These are phyloP conservation scores for Phytophthora constricta DNA, from an alignment of 352 stramenopile genomes.

Conservation along the genomic window DNA sequence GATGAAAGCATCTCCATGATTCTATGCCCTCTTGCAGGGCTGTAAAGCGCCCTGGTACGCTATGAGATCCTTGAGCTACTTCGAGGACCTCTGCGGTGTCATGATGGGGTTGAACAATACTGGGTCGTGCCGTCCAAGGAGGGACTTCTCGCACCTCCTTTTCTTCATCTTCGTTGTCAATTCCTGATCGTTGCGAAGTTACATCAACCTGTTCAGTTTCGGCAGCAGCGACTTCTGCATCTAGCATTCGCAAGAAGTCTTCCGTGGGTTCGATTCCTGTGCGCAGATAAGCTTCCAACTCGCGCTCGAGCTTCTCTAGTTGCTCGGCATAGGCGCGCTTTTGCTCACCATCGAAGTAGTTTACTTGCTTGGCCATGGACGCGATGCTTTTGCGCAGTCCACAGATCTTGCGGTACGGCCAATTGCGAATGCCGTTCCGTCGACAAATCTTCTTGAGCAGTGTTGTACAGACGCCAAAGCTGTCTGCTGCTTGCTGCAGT, in stretches of 20 bases:
- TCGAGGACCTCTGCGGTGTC: neutral
- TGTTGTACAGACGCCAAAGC: constrained; percentile 71
- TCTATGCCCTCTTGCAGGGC: neutral
- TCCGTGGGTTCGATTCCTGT: constrained; percentile 50
- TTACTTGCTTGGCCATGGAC: constrained; percentile 66
- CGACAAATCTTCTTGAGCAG: constrained; percentile 76
- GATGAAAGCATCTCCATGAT: constrained; percentile 5
- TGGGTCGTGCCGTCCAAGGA: constrained; percentile 24
- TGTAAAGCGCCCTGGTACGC: neutral
- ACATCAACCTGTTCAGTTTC: neutral
- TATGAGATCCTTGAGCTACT: constrained; percentile 3
- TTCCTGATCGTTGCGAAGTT: neutral
- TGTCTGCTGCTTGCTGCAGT: constrained; percentile 54
- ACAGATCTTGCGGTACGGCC: constrained; percentile 67
- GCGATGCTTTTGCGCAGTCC: constrained; percentile 63
- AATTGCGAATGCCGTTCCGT: constrained; percentile 65
- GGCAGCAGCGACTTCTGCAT: constrained; percentile 15
- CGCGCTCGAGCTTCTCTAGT: constrained; percentile 44
- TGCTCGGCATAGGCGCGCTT: constrained; percentile 58
- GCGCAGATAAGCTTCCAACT: constrained; percentile 52
- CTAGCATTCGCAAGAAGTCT: constrained; percentile 30
- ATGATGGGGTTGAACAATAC: constrained; percentile 15
- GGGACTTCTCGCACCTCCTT: constrained; percentile 20
- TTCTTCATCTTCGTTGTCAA: constrained; percentile 21
- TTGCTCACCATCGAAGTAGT: constrained; percentile 69